Percentiles rank a stretch among this genome's conserved stretches.
Conservation (phyloP, 352 stramenopile genomes). For the Phytophthora europaea region DNA sequence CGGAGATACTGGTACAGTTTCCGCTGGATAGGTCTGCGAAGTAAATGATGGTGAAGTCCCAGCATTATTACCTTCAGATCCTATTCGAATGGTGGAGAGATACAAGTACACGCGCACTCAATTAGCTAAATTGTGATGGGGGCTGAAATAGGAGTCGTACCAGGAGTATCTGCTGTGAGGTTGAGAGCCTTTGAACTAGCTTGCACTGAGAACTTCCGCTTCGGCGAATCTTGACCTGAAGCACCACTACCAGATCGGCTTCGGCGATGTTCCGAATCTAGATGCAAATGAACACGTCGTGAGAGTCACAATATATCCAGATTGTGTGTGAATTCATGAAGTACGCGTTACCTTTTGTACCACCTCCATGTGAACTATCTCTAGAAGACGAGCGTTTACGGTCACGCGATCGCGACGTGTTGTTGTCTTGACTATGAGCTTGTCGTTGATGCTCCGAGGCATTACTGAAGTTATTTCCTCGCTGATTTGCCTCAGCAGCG, state of each 20-base stretch:
- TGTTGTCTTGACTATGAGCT: not conserved
- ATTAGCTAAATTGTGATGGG: not conserved
- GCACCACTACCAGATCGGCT: conserved; percentile 19
- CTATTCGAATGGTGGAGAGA: not conserved
- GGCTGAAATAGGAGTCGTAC: conserved; percentile 3
- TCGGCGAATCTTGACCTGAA: conserved; percentile 18
- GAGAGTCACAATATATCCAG: not conserved
- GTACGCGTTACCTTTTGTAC: conserved; percentile 13
- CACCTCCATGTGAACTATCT: not conserved
- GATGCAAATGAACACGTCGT: not conserved
- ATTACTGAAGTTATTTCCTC: not conserved
- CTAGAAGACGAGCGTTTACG: conserved; percentile 24
- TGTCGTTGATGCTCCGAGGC: not conserved
- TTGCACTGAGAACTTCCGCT: conserved; percentile 31
- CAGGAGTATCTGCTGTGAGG: conserved; percentile 10
- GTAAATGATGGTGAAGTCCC: not conserved
- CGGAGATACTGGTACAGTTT: conserved; percentile 10
- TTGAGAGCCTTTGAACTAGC: conserved; percentile 22
- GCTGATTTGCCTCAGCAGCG: conserved; percentile 25
- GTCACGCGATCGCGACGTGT: conserved; percentile 17
- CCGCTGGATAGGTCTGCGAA: conserved; percentile 9
- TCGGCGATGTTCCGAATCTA: conserved; percentile 25
- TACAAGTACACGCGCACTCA: not conserved
- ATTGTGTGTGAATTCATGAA: not conserved
- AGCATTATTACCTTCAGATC: not conserved